A percentile compares a stretch with the other conserved stretches of the same genome.
phyloP scores from a whole-genome alignment of 2,329 filamentous ascomycete genomes.

The Alternaria alternata region DNA sequence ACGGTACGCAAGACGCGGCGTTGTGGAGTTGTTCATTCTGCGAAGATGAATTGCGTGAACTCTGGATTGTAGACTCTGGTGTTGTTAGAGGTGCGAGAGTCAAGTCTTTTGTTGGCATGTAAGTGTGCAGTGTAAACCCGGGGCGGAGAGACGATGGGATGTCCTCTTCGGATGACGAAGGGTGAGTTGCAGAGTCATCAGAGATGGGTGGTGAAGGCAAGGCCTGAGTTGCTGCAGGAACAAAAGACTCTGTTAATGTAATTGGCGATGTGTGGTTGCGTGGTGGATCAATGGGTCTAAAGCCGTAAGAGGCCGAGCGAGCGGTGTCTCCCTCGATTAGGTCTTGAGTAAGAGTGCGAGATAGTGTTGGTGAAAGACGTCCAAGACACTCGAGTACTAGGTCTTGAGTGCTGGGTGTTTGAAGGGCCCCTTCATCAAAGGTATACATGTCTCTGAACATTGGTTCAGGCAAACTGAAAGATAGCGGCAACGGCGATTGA shows the following conservation, averaged over 20 bases:
- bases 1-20: no score
- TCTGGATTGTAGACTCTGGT: no score
- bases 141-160: background rate
- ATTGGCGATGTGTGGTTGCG: background rate
- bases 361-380: background rate
- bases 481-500: background rate
- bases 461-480: background rate
- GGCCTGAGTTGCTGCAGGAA: background rate
- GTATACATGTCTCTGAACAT: background rate
- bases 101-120: background rate
- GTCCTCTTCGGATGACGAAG: background rate
- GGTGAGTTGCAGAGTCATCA: background rate
- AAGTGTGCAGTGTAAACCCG: background rate
- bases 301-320: background rate
- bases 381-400: background rate
- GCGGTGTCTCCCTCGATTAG: background rate
- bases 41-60: background rate
- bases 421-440: accelerated
- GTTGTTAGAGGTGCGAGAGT: background rate
- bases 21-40: no score
- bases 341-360: background rate
- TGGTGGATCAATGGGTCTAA: background rate
- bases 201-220: background rate
- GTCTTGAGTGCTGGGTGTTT: background rate
- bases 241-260: background rate